Evolutionary conservation across 2,329 filamentous ascomycete species (phyloP).

Genomic region (Samsoniella hepiali): DNA sequence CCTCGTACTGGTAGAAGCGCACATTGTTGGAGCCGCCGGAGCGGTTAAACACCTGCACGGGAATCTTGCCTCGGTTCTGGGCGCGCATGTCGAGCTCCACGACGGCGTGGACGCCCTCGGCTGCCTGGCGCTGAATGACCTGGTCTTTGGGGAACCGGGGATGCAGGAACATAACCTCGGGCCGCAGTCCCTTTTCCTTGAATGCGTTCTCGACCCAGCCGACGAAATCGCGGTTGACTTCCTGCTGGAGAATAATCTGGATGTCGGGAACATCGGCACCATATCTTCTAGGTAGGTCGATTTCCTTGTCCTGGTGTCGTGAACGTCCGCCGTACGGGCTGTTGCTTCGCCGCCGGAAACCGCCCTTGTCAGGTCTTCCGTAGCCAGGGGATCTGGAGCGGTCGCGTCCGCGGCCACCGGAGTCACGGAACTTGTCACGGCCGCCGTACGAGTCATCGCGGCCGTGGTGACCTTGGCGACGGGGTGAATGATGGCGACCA

Average conservation of each 20-base stretch:
- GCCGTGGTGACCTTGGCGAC: slow-evolving; percentile 53
- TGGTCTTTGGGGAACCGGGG: slow-evolving; percentile 72
- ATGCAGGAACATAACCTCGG: slow-evolving; percentile 76
- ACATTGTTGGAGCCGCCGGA: slow-evolving; percentile 70
- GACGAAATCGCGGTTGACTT: slow-evolving; percentile 76
- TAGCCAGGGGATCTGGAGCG: slow-evolving; percentile 66
- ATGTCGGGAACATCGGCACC: slow-evolving; percentile 81
- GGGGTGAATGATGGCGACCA: slow-evolving; percentile 57
- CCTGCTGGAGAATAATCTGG: slow-evolving; percentile 78
- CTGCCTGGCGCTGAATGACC: slow-evolving; percentile 79
- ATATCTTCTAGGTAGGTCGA: slow-evolving; percentile 71
- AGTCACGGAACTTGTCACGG: slow-evolving; percentile 44
- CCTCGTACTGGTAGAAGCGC: slow-evolving; percentile 81
- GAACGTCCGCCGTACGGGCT: slow-evolving; percentile 55
- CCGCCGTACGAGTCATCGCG: slow-evolving; percentile 60
- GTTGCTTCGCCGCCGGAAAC: slow-evolving; percentile 66
- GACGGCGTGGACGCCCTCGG: slow-evolving; percentile 85
- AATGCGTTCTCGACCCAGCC: slow-evolving; percentile 79
- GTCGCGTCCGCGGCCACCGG: slow-evolving; percentile 46
- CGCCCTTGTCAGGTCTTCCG: slow-evolving; percentile 42
- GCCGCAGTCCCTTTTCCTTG: slow-evolving; percentile 64
- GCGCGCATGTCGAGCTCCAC: slow-evolving; percentile 70
- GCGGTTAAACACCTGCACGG: slow-evolving; percentile 82
- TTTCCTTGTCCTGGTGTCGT: slow-evolving; percentile 48
- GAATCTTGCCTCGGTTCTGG: slow-evolving; percentile 69